Conservation (phyloP, 768 basidiomycete genomes). For the Infundibulicybe gibba region DNA sequence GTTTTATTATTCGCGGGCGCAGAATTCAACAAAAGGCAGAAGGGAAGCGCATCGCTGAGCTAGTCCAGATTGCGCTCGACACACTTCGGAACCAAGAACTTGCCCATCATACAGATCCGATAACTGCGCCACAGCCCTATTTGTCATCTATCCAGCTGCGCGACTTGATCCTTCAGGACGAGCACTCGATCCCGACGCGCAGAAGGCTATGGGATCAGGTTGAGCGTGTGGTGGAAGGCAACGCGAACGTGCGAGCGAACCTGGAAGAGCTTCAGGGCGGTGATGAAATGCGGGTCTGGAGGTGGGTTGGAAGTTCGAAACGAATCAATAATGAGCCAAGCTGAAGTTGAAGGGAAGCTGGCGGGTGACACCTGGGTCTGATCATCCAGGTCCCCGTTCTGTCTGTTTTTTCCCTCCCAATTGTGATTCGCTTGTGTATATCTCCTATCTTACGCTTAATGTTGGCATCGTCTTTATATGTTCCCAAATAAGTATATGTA, state of each 20-base stretch:
- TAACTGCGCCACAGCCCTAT: conserved; percentile 69
- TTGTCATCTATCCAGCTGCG: conserved; percentile 85
- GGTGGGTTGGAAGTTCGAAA: conserved; percentile 71
- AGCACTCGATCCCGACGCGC: conserved; percentile 67
- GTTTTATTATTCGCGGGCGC: conserved; percentile 26
- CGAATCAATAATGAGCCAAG: conserved; percentile 11
- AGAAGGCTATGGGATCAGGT: conserved; percentile 78
- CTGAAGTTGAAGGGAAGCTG: conserved; percentile 3
- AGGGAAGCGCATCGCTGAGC: conserved; percentile 59
- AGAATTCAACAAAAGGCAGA: conserved; percentile 54
- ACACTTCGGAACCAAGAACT: conserved; percentile 80
- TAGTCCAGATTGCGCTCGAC: conserved; percentile 79
- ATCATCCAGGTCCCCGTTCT: too few species aligned
- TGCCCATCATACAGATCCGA: conserved; percentile 78
- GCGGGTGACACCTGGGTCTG: background rate
- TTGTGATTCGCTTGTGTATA: background rate
- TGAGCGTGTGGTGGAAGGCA: conserved; percentile 82
- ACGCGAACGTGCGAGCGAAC: conserved; percentile 85
- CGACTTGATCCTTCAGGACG: conserved; percentile 79
- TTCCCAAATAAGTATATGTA: too few species aligned
- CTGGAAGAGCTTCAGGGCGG: conserved; percentile 82
- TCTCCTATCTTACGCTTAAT: conserved; percentile 1
- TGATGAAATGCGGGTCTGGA: conserved; percentile 88
- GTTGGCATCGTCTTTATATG: too few species aligned
- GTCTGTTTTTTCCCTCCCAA: background rate